Conservation (phyloP, 352 stramenopile species). For the Aphanomyces invadans region DNA sequence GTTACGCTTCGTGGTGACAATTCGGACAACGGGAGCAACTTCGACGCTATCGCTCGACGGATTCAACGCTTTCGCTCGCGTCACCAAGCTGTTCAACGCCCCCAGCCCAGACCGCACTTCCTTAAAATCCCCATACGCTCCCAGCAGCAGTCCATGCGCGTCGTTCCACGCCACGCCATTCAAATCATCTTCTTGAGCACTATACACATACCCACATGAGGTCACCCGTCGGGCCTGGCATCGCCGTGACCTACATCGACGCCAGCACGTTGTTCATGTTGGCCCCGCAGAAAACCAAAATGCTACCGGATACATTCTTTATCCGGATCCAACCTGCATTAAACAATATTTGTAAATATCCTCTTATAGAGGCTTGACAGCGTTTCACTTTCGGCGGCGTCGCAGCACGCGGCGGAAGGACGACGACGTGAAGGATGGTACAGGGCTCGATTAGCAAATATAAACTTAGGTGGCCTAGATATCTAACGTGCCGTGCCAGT, state of each 20-base stretch:
- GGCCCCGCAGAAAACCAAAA: not conserved
- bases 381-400: too few species aligned
- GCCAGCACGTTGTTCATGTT: not conserved
- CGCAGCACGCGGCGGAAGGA: too few species aligned
- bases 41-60: not conserved
- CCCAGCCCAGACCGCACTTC: not conserved
- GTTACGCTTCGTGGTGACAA: not conserved
- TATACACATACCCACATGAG: not conserved
- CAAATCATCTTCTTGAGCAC: not conserved
- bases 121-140: conserved; percentile 5
- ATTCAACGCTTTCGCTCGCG: not conserved
- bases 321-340: not conserved
- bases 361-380: too few species aligned
- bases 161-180: conserved; percentile 1
- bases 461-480: too few species aligned
- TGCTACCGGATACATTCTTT: not conserved
- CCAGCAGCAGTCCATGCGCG: not conserved
- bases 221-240: not conserved
- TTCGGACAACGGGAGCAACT: not conserved
- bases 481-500: too few species aligned
- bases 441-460: too few species aligned
- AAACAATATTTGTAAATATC: too few species aligned
- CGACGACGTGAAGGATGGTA: too few species aligned
- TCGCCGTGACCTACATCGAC: not conserved
- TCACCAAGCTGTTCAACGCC: not conserved